Evolutionary conservation across 2,329 filamentous ascomycete species (phyloP), one percentile per base, ranked within the genome.

Genomic region (Colletotrichum acutatum): DNA sequence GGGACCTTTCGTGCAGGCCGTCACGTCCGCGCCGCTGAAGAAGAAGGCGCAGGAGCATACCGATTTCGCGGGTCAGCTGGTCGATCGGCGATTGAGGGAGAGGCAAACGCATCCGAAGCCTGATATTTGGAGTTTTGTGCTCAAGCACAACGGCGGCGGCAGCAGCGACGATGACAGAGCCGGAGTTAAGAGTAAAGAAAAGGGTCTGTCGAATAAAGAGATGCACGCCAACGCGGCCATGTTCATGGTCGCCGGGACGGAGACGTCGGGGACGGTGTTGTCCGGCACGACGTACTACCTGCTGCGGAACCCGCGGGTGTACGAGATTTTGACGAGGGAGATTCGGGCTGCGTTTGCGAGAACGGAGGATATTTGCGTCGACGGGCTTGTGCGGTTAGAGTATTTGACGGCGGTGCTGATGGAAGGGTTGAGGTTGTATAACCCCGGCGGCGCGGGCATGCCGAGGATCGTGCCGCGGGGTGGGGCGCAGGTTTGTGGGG

Each of bases 231-330:
- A 75, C 11, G 66, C 76, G 8, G 69, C 75, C 3, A 59, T 71
- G 2, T 64, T 82, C n/a, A 77, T 82, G 53, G 34, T 79, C 2
- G 86, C 83, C 0, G 86, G 86, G 0, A 82, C 80, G 14, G 85
- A 87, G 71, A 88, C 86, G 0, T 86, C 85, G 0, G 85, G 85
- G 0, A 85, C 85, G 2, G 76, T 82, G 9, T 76, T 88, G 5
- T 78, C 80, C 0, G 86, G 85, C 4, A 78, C 79, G 0, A 84
- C 84, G 0, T 87, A 82, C 60, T 78, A 84, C 0, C 78, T 89
- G 7, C 66, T 78, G 2, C 76, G 61, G 7, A 81, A 83, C 54
- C 81, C 81, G 0, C 58, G 76, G 0, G 75, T 71, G 3, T 74
- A 82, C 11, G 57, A 77, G 16, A 81, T 76, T 32, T 56, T 86